Evolutionary conservation across 495 filamentous ascomycete genomes (phyloP), one percentile per base, ranked within the genome.

Genomic region (Penicillium macrosclerotiorum): DNA sequence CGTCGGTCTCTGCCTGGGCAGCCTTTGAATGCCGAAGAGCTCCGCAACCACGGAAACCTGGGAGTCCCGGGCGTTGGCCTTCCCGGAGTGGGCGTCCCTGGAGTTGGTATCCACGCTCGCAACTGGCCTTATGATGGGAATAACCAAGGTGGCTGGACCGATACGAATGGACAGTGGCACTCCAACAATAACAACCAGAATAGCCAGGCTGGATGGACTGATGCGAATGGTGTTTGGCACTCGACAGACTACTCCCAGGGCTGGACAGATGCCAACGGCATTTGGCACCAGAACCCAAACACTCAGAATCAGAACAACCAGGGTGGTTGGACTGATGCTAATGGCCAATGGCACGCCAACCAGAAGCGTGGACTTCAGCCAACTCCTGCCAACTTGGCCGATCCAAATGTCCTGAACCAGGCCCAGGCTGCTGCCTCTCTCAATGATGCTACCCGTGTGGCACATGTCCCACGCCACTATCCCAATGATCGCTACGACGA

Each of bases 181-280:
- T 22, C 40, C 2, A 51, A 38, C 40, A 25, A 30, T 13, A 55
- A 49, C 37, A 46, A 42, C 38, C 31, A 45, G 31, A 40, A 49
- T 32, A 27, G 42, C 40, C 12, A 44, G 14, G 26, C 11, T 13
- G 42, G 42, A 5, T 54, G 51, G 51, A 54, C 51, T 12, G 44
- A 54, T 37, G 51, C 46, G n/a, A 50, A 55, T 8, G 52, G 52
- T 18, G 46, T 51, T 9, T 55, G 52, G 52, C 52, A 55, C 32
- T 42, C 47, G 12, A 51, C 45, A 33, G 45, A 55, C 38, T 26
- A 54, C 33, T 44, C 44, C 12, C 26, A 43, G 19, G 55, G 55
- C n/a, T 50, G 51, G 46, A 51, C 41, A 8, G 51, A 54, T 36
- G 41, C 31, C 19, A 53, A 47, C 18, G 50, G 50, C 5, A 22